These are phyloP conservation scores for Cercophora samala DNA, from an alignment of 495 filamentous ascomycete genomes.

Conservation along the genomic window DNA sequence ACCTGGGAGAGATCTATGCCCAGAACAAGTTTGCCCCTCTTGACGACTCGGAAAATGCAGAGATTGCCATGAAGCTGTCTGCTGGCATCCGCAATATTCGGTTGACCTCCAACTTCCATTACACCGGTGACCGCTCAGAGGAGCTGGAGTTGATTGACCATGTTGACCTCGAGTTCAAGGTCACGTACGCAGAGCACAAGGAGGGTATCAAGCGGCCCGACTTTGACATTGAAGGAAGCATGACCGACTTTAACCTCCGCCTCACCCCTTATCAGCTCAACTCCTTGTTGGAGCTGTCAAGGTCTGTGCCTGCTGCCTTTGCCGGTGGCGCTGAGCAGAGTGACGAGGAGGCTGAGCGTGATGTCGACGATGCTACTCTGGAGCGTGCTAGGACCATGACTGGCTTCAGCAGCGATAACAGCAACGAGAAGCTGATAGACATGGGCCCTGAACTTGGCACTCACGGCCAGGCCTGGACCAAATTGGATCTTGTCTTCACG, in stretches of 20 bases:
- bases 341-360: slow-evolving; percentile 53
- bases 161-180: slow-evolving; percentile 85
- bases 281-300: slow-evolving; percentile 78
- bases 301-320: slow-evolving; percentile 83
- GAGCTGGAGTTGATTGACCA: slow-evolving; percentile 95
- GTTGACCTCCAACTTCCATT: slow-evolving; percentile 86
- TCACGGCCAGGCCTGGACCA: slow-evolving; percentile 75
- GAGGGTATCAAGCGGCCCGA: slow-evolving; percentile 76
- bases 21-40: slow-evolving; percentile 86
- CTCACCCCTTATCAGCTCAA: slow-evolving; percentile 89
- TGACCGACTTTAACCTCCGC: slow-evolving; percentile 87
- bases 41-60: slow-evolving; percentile 63
- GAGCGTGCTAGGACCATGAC: slow-evolving; percentile 48
- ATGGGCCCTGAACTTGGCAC: slow-evolving; percentile 64
- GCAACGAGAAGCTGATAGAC: slow-evolving; percentile 48
- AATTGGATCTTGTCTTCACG: slow-evolving; percentile 89
- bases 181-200: slow-evolving; percentile 86
- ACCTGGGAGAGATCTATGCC: slow-evolving; percentile 94
- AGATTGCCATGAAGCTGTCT: slow-evolving; percentile 82
- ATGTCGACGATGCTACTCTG: slow-evolving; percentile 46
- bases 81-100: slow-evolving; percentile 90
- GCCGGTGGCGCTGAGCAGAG: slow-evolving; percentile 68
- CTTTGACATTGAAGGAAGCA: slow-evolving; percentile 81
- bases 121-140: slow-evolving; percentile 65
- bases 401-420: slow-evolving; percentile 38